A percentile compares a stretch with the other conserved stretches of the same genome.
phyloP scores from a whole-genome alignment of 805 yeast genomes.

The Barnettozyma siamensis region DNA sequence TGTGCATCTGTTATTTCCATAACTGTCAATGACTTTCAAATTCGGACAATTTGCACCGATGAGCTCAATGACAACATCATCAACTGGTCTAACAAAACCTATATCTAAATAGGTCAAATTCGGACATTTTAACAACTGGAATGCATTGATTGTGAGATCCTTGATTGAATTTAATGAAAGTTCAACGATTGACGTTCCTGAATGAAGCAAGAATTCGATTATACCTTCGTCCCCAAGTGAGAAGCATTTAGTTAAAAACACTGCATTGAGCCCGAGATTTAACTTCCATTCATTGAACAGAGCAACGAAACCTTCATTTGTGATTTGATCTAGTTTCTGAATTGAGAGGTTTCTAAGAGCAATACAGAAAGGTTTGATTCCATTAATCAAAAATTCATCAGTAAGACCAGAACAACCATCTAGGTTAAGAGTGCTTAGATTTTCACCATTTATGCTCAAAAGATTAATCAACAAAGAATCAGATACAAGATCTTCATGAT shows the following conservation, averaged over 20 bases:
- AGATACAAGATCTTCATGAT: constrained; percentile 54
- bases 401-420: constrained; percentile 74
- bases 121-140: constrained; percentile 47
- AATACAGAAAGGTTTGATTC: constrained; percentile 52
- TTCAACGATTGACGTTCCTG: constrained; percentile 59
- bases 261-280: constrained; percentile 53
- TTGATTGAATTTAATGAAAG: constrained; percentile 72
- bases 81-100: constrained; percentile 75
- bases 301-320: constrained; percentile 58
- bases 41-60: constrained; percentile 56
- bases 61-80: constrained; percentile 58
- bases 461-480: constrained; percentile 64
- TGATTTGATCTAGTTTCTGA: constrained; percentile 52
- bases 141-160: constrained; percentile 43
- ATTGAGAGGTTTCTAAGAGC: constrained; percentile 55
- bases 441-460: constrained; percentile 55
- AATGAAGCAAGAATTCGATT: constrained; percentile 54
- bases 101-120: constrained; percentile 62
- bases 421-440: constrained; percentile 50
- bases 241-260: constrained; percentile 61
- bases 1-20: constrained; percentile 71
- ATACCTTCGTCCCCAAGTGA: constrained; percentile 60
- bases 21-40: constrained; percentile 66
- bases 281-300: constrained; percentile 52
- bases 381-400: constrained; percentile 53